Base-by-base conservation (phyloP, 495 filamentous ascomycete genomes). In the Xylaria castorea region DNA sequence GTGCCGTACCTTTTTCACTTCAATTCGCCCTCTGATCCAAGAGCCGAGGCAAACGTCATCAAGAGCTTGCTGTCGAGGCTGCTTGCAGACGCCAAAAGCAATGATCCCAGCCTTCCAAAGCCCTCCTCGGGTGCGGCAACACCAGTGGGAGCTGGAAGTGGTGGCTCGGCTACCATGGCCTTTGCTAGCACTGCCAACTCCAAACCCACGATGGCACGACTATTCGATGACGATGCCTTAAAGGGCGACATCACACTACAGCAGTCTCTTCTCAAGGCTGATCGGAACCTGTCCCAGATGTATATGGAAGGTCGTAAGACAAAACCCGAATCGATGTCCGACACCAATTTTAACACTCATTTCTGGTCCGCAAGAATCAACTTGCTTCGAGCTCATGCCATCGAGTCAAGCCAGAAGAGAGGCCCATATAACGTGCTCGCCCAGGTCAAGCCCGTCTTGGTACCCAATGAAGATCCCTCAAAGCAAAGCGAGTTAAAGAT, bases 381-480 rank as follows among this genome's bases (percentile, higher is more conserved):
- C 80, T 84, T 97, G 2, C 86, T 99, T 18, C 91, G 97, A 32
- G 92, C 94, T 0, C 93, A 97, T 83, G 95, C 93, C 16, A 94
- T 97, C 63, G 94, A 98, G 82, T 89, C 88, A 71, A 89, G 89
- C 73, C 96, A 99, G 82, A 91, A 88, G 72, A 89, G 91, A 66
- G 96, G 95, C 1, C 88, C 92, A 0, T 97, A 97, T 80, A 98
- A 99, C 75, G 94, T 98, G 6, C 85, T 99, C 3, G 93, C 96
- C 0, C 91, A 91, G n/a, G 88, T 99, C 68, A 97, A 95, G 80
- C 91, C 93, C 16, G 88, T 89, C 36, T 88, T 90, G 6, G 92
- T 93, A 68, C 92, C 96, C 77, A 76, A 71, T 46, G 68, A 72
- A 14, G 78, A 79, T 70, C 78, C 78, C 14, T 71, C 74, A 16